Evolutionary conservation across 225 moss, liverwort and hornwort species (phyloP), one percentile per base, ranked within the genome.

Genomic region (Lunularia cruciata): DNA sequence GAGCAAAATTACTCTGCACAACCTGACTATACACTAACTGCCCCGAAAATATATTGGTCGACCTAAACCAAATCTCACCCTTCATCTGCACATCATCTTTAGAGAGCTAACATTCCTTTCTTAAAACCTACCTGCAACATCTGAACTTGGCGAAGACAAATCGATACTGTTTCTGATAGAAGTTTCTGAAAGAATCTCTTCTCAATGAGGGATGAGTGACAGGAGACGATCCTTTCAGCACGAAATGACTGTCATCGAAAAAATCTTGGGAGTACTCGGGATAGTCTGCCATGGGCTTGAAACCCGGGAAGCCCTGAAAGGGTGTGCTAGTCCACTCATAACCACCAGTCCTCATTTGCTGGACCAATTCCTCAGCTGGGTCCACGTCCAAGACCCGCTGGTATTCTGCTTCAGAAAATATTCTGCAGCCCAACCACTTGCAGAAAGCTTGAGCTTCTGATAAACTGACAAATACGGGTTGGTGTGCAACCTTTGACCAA

Each of bases 391-490:
- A 54, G 15, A 88, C 75, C 53, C 76, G 23, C 16, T 85, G 86
- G 25, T 90, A 92, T 75, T 95, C 95, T 0, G 74, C 25, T 75
- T 95, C 92, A 1, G 87, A 90, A 83, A 95, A 90, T 22, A 95
- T 73, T 0, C 92, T 78, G 3, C 84, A 83, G 7, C 72, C 71
- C 5, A 76, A 52, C 92, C 92, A 92, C 49, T 72, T 64, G 48
- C 95, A 95, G 11, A 79, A 95, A 1, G 95, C 95, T 32, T 86
- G 77, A 4, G 92, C 95, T 65, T 95, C 92, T 0, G 95, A 88
- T 18, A 95, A 70, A 75, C 92, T 92, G 39, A 81, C 75, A 59
- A 73, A 90, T 51, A 95, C 95, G 9, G 92, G 92, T 61, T 80
- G 77, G 1, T 34, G 35, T 1, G 84, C 86, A 5, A 95, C 80